Base-by-base conservation (phyloP, 768 basidiomycete species). In the Sporobolomyces pararoseus region DNA sequence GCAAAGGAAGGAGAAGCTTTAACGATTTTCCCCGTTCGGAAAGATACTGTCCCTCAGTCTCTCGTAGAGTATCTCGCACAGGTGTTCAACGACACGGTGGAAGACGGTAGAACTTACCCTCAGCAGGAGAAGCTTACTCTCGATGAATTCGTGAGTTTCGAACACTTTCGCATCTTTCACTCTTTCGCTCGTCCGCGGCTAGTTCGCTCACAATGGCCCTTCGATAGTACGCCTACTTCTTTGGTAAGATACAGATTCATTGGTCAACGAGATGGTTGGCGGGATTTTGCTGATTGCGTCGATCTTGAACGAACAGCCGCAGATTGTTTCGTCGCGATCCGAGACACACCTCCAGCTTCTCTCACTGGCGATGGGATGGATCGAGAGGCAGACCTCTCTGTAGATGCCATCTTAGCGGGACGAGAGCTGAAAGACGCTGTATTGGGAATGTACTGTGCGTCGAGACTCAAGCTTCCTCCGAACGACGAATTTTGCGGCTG, bases 21-120 rank as follows among this genome's bases (percentile, higher is more conserved):
- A 21, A 73, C 72, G 52, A 34, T 66, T 32, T 62, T 73, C 53
- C 68, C 82, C 4, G 87, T 85, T 31, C 80, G 91, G 46, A 76
- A 89, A 63, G 83, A 86, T 27, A 84, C 87, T 75, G 83, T 90
- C 23, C 83, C 83, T 71, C 46, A 67, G 37, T 81, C 86, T 31
- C 68, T 73, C 35, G 58, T 73, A 42, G 62, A 31, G 13, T 73
- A 70, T 52, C 62, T 73, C 35, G 49, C 62, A 12, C n/a, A 47
- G 10, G 55, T 75, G 1, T 94, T 95, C 79, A 84, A 85, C n/a
- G 82, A 82, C 61, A 90, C 89, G 75, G 82, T 95, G 17, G 87
- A 86, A 65, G 84, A 84, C 53, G 93, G 93, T 2, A 76, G 81
- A 71, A 91, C 92, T 12, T 95, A 94, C 79, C 91, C 92, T 0